Conservation (phyloP, 108 stramenopile species). For the Cyclotella baltica region DNA sequence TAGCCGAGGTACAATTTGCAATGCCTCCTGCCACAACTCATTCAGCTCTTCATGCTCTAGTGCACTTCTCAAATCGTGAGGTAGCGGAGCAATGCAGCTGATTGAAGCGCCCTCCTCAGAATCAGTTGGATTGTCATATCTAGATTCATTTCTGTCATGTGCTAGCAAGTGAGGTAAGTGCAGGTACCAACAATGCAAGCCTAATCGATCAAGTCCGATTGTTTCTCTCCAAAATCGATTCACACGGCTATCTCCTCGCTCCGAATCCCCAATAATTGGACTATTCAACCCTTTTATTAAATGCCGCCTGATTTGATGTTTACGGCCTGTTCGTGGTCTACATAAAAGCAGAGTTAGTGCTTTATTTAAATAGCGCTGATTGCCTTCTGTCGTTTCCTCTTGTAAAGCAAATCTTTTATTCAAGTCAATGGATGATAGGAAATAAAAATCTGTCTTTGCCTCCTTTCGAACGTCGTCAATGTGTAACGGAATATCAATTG, state of each 20-base stretch:
- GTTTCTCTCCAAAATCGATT: constrained; percentile 78
- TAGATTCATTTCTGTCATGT: no score
- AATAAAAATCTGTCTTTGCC: constrained; percentile 54
- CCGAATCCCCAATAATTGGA: constrained; percentile 77
- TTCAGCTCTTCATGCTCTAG: no score
- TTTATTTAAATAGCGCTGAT: constrained; percentile 32
- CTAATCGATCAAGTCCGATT: constrained; percentile 60
- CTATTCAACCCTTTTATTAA: constrained; percentile 44
- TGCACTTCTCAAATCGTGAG: no score
- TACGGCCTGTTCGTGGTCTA: constrained; percentile 60
- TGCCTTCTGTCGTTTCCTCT: constrained; percentile 4
- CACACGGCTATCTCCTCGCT: constrained; percentile 72
- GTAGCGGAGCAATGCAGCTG: no score
- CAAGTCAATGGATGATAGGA: constrained; percentile 46
- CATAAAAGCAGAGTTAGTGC: constrained; percentile 56
- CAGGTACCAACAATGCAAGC: constrained; percentile 78
- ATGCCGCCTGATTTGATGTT: constrained; percentile 62
- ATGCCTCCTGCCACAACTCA: no score
- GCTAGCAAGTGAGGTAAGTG: no score
- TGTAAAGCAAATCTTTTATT: not conserved
- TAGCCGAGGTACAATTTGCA: no score
- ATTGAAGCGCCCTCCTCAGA: no score
- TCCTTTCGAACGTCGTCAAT: constrained; percentile 49
- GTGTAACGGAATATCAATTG: constrained; percentile 41
- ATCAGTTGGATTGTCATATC: no score